Percentiles rank a stretch among this genome's conserved stretches.
These are phyloP conservation scores for Alternaria brassicicola DNA, from an alignment of 2,329 filamentous ascomycete genomes.

Conservation along the genomic window DNA sequence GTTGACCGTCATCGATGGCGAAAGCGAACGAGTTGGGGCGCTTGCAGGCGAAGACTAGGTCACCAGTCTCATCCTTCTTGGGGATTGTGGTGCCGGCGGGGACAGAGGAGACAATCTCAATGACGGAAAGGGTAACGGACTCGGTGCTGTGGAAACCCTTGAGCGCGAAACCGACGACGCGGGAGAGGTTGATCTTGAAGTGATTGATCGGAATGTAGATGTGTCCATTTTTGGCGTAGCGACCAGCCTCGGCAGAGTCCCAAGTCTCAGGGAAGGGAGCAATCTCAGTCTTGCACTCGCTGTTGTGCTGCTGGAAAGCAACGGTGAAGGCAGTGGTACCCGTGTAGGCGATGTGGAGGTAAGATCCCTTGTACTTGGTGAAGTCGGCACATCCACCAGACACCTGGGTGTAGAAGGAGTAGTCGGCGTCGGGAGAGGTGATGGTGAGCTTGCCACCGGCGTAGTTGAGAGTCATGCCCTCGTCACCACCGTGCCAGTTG, in stretches of 20 bases:
- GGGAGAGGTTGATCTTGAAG: slow-evolving; percentile 66
- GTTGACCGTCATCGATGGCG: slow-evolving; percentile 72
- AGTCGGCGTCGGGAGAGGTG: slow-evolving; percentile 64
- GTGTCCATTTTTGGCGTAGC: slow-evolving; percentile 62
- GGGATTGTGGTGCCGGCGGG: slow-evolving; percentile 61
- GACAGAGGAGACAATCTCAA: slow-evolving; percentile 65
- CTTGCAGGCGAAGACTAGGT: slow-evolving; percentile 67
- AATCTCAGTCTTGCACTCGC: slow-evolving; percentile 60
- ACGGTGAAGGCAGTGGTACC: slow-evolving; percentile 69
- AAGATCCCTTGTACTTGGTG: slow-evolving; percentile 60
- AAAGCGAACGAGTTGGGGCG: slow-evolving; percentile 74
- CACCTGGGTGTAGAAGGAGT: slow-evolving; percentile 66
- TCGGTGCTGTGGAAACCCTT: slow-evolving; percentile 67
- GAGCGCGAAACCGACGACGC: slow-evolving; percentile 65
- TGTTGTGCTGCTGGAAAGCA: slow-evolving; percentile 70
- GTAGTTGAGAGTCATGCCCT: slow-evolving; percentile 61
- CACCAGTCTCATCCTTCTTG: slow-evolving; percentile 65
- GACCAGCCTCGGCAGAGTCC: slow-evolving; percentile 68
- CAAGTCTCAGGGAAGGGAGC: slow-evolving; percentile 70
- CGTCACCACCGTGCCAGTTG: slow-evolving; percentile 70
- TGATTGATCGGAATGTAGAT: slow-evolving; percentile 72
- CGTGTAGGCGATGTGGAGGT: slow-evolving; percentile 68
- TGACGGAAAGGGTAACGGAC: slow-evolving; percentile 58
- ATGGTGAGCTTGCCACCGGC: slow-evolving; percentile 61
- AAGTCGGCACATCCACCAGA: slow-evolving; percentile 63